Conservation (phyloP, 768 basidiomycete genomes). For the Naganishia onofrii region DNA sequence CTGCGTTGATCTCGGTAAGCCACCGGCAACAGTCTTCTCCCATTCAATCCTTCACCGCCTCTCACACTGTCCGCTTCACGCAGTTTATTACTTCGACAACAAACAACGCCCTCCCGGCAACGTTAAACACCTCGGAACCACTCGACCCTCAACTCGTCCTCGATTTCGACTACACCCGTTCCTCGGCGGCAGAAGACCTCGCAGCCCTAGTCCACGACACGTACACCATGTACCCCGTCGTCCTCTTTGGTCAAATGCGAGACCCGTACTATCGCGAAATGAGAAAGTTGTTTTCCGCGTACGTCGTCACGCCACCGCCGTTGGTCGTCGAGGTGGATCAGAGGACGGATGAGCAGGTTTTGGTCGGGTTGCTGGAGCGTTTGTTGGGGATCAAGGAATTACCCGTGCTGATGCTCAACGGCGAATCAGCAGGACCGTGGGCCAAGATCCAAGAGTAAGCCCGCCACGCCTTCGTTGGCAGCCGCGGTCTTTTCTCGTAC, state of each 20-base stretch:
- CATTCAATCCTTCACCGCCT: conserved; percentile 4
- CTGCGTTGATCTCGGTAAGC: conserved; percentile 15
- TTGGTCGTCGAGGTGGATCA: conserved; percentile 51
- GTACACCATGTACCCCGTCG: conserved; percentile 45
- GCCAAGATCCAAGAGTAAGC: conserved; percentile 35
- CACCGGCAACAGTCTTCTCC: not conserved
- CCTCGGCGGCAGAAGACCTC: conserved; percentile 42
- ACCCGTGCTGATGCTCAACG: conserved; percentile 44
- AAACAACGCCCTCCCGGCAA: conserved; percentile 44
- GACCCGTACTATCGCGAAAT: conserved; percentile 51
- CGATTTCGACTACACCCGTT: conserved; percentile 50
- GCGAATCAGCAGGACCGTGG: conserved; percentile 42
- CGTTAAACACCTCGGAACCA: conserved; percentile 40
- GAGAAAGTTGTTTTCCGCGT: conserved; percentile 44
- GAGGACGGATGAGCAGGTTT: conserved; percentile 35
- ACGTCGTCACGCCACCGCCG: conserved; percentile 45
- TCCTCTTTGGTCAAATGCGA: conserved; percentile 50
- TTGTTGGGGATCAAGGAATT: conserved; percentile 42
- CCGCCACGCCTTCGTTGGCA: not conserved
- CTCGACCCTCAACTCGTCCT: conserved; percentile 47
- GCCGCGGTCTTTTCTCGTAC: no score
- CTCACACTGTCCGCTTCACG: not conserved
- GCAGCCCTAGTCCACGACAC: conserved; percentile 44
- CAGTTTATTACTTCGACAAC: conserved; percentile 49
- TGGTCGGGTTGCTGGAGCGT: conserved; percentile 44